Conservation (phyloP, 129 eudicot species). For the Pseudognaphalium luteoalbum region DNA sequence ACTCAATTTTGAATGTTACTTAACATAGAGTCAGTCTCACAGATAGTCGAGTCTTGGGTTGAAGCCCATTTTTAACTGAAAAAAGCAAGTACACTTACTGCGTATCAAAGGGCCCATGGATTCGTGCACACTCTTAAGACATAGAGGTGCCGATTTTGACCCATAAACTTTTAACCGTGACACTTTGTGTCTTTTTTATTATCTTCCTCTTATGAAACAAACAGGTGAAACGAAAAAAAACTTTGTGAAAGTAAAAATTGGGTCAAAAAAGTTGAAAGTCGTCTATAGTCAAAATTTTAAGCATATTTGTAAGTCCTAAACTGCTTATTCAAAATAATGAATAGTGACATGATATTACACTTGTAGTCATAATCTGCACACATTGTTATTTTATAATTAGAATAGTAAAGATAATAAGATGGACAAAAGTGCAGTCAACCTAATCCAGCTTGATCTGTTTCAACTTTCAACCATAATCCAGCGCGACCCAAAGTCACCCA, state of each 20-base stretch:
- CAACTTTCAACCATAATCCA: not conserved
- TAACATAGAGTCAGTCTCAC: too few relatives aligned
- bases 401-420: too few relatives aligned
- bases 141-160: not conserved
- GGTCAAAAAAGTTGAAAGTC: not conserved
- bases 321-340: not conserved
- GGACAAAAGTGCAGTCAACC: too few relatives aligned
- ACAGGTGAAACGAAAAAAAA: not conserved
- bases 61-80: not conserved
- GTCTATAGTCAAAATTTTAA: not conserved
- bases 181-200: not conserved
- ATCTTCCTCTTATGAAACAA: too few relatives aligned
- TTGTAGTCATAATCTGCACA: not conserved
- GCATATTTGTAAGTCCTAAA: not conserved
- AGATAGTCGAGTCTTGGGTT: not conserved
- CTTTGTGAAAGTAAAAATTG: not conserved
- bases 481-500: not conserved
- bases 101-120: not conserved
- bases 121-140: not conserved
- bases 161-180: not conserved
- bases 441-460: not conserved
- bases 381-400: too few relatives aligned
- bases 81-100: constrained; percentile 4
- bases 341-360: not conserved
- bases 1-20: not conserved